Evolutionary conservation across 331 rosid genomes (phyloP).

Genomic region (Saraca asoca): DNA sequence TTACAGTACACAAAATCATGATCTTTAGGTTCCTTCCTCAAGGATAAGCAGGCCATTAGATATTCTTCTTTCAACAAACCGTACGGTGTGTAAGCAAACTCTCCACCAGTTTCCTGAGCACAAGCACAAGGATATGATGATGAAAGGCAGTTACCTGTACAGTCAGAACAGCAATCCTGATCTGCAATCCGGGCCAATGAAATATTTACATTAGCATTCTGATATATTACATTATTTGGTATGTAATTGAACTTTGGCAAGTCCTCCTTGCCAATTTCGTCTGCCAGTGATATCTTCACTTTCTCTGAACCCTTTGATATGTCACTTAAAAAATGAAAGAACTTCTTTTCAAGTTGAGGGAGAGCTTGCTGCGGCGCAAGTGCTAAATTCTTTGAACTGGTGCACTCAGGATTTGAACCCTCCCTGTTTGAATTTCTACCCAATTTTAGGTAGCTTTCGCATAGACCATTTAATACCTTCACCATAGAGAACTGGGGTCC

Average conservation of each 20-base stretch:
- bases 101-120: constrained; percentile 93
- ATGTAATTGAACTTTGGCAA: constrained; percentile 78
- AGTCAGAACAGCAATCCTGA: constrained; percentile 72
- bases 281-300: constrained; percentile 60
- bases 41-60: constrained; percentile 49
- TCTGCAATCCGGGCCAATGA: constrained; percentile 86
- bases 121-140: constrained; percentile 79
- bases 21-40: constrained; percentile 51
- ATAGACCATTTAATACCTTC: constrained; percentile 42
- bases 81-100: constrained; percentile 70
- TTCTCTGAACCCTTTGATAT: constrained; percentile 76
- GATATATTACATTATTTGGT: constrained; percentile 62
- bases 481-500: constrained; percentile 41
- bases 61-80: constrained; percentile 76
- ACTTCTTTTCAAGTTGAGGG: constrained; percentile 32
- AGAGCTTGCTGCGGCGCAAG: constrained; percentile 28
- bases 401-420: constrained; percentile 31
- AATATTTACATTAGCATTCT: constrained; percentile 70
- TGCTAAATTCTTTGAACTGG: constrained; percentile 13
- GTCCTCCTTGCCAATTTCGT: constrained; percentile 53
- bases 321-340: constrained; percentile 42
- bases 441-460: constrained; percentile 42
- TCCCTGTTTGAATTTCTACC: constrained; percentile 30
- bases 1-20: constrained; percentile 60
- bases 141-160: constrained; percentile 74